phyloP scores from a whole-genome alignment of 805 yeast species.

The Schizosaccharomyces japonicus region DNA sequence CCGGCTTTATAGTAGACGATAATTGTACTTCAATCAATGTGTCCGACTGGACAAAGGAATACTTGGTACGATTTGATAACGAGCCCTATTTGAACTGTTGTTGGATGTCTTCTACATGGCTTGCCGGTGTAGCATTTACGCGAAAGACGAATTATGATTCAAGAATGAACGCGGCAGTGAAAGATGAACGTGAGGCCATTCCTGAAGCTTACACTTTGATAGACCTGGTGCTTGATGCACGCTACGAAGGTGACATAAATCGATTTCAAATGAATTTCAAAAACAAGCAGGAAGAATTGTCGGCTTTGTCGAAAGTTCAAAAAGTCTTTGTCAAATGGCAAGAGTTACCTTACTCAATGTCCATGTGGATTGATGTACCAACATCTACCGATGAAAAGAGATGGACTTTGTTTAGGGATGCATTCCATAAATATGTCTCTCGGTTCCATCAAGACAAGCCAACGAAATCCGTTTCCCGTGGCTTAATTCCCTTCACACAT shows the following conservation, averaged over 20 bases:
- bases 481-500: slow-evolving; percentile 2
- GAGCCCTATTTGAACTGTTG: slow-evolving; percentile 7
- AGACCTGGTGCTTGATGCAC: slow-evolving; percentile 7
- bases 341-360: slow-evolving; percentile 8
- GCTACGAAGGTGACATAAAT: slow-evolving; percentile 2
- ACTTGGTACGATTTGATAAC: slow-evolving; percentile 8
- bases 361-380: slow-evolving; percentile 1
- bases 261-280: slow-evolving; percentile 6
- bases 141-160: not conserved
- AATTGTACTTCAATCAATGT: no score
- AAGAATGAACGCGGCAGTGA: slow-evolving; percentile 4
- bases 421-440: slow-evolving; percentile 7
- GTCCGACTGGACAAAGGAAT: slow-evolving; percentile 6
- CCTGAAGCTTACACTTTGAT: slow-evolving; percentile 7
- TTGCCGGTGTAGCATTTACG: slow-evolving; percentile 1
- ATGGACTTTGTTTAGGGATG: slow-evolving; percentile 7
- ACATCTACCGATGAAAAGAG: not conserved
- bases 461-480: not conserved
- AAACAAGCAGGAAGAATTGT: slow-evolving; percentile 6
- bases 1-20: no score
- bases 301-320: slow-evolving; percentile 5
- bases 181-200: not conserved
- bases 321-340: slow-evolving; percentile 8
- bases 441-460: not conserved
- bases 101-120: slow-evolving; percentile 10